A percentile compares a stretch with the other conserved stretches of the same genome.
These are phyloP conservation scores for Solioccasus polychromus DNA, from an alignment of 768 basidiomycete genomes.

Conservation along the genomic window DNA sequence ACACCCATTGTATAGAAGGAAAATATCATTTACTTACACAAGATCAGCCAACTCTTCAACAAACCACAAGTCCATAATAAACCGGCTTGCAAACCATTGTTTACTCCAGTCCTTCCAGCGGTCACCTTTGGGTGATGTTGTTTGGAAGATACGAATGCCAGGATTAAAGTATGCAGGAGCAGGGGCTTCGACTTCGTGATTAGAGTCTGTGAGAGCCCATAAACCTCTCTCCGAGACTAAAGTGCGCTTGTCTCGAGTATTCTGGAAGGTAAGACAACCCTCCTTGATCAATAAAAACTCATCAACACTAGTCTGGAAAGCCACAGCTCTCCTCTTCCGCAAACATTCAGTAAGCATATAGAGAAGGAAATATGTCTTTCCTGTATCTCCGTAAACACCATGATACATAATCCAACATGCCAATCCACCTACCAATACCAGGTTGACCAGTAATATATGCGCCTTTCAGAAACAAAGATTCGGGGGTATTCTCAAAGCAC, in stretches of 20 bases:
- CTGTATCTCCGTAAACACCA: no score
- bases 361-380: no score
- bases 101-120: constrained; percentile 9
- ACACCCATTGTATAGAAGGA: no score
- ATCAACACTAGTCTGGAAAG: no score
- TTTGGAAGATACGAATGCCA: constrained; percentile 2
- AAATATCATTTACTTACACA: constrained; percentile 3
- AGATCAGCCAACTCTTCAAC: constrained; percentile 2
- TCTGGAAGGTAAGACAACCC: background rate
- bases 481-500: background rate
- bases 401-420: background rate
- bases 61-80: constrained; percentile 4
- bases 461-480: background rate
- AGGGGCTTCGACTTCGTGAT: background rate
- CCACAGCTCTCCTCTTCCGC: no score
- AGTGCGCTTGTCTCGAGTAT: background rate
- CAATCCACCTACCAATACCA: constrained; percentile 7
- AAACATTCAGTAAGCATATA: no score
- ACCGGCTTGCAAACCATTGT: background rate
- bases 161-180: background rate
- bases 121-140: background rate
- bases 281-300: background rate
- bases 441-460: constrained; percentile 4
- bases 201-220: constrained; percentile 6
- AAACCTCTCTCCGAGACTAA: background rate